Conservation (phyloP, 352 stramenopile genomes). For the Globisporangium middletonii region DNA sequence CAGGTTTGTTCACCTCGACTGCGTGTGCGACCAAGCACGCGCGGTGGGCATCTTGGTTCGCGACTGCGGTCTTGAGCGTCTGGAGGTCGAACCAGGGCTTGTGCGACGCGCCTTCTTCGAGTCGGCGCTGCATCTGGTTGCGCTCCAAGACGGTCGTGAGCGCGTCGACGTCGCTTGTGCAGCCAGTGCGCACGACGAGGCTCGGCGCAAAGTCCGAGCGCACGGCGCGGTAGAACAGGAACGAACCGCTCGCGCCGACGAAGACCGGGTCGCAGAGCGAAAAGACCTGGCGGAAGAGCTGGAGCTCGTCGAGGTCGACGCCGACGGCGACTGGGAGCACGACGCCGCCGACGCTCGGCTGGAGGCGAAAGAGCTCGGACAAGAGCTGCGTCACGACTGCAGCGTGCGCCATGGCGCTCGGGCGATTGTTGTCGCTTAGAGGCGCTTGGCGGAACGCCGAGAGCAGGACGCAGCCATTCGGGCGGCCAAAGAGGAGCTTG, state of each 20-base stretch:
- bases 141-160: slow-evolving; percentile 26
- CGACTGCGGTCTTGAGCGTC: slow-evolving; percentile 18
- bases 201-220: slow-evolving; percentile 37
- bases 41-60: slow-evolving; percentile 47
- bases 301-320: slow-evolving; percentile 45
- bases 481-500: slow-evolving; percentile 37
- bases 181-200: slow-evolving; percentile 25
- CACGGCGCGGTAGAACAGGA: slow-evolving; percentile 57
- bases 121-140: slow-evolving; percentile 23
- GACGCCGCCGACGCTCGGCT: slow-evolving; percentile 36
- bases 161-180: slow-evolving; percentile 19
- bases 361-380: slow-evolving; percentile 32
- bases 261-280: slow-evolving; percentile 45
- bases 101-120: slow-evolving; percentile 28
- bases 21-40: slow-evolving; percentile 47
- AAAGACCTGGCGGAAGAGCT: slow-evolving; percentile 57
- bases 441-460: slow-evolving; percentile 30
- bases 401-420: slow-evolving; percentile 11
- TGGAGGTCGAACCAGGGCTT: slow-evolving; percentile 38
- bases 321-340: slow-evolving; percentile 44
- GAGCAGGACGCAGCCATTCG: slow-evolving; percentile 50
- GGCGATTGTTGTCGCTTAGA: slow-evolving; percentile 5
- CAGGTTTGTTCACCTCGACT: slow-evolving; percentile 21
- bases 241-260: slow-evolving; percentile 30
- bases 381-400: slow-evolving; percentile 28